Evolutionary conservation across 192 early-diverging fungal species (phyloP).

Genomic region (Coemansia furcata): DNA sequence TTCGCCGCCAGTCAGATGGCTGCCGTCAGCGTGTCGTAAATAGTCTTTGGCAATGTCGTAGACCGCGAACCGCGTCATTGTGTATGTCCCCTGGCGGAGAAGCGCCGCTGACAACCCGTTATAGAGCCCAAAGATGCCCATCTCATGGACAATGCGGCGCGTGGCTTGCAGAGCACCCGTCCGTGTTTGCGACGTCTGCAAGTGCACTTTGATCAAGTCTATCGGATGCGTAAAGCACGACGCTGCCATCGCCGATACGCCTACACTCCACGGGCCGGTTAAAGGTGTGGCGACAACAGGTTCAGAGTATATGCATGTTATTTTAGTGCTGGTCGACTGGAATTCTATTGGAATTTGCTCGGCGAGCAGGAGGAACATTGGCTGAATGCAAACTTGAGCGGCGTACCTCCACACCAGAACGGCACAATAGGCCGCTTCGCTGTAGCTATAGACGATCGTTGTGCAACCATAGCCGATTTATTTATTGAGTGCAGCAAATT

Average conservation of each 20-base stretch:
- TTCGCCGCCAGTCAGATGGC: constrained; percentile 3
- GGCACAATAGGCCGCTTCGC: constrained; percentile 28
- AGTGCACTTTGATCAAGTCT: constrained; percentile 85
- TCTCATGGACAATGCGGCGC: constrained; percentile 71
- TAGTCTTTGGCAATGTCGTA: constrained; percentile 59
- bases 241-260: constrained; percentile 51
- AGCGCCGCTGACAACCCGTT: constrained; percentile 71
- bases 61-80: constrained; percentile 73
- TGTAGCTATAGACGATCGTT: background rate
- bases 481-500: background rate
- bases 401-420: constrained; percentile 53
- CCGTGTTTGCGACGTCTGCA: constrained; percentile 70
- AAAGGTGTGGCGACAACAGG: background rate
- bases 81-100: constrained; percentile 75
- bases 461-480: constrained; percentile 4
- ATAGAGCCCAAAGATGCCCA: constrained; percentile 81
- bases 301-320: background rate
- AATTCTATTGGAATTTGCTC: background rate
- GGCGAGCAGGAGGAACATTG: background rate
- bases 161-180: constrained; percentile 37
- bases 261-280: constrained; percentile 8
- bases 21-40: constrained; percentile 12
- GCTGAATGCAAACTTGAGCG: background rate
- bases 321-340: background rate
- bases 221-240: constrained; percentile 74